phyloP scores from a whole-genome alignment of 2,329 filamentous ascomycete species.

The Biscogniauxia sp. region DNA sequence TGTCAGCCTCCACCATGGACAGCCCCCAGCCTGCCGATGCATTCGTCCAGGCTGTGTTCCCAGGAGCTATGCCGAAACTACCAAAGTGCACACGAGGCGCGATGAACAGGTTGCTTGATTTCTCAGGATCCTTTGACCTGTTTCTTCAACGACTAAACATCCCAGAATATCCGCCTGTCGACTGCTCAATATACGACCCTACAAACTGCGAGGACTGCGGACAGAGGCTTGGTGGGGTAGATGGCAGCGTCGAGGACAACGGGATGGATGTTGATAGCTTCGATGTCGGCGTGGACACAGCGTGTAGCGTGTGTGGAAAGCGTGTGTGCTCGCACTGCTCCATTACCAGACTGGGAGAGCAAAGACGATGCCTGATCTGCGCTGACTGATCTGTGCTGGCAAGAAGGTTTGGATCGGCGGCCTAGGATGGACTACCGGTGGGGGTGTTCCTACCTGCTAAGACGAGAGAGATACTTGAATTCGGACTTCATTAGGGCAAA shows the following conservation, averaged over 20 bases:
- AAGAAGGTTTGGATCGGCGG: slow-evolving; percentile 25
- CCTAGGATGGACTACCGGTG: neutral
- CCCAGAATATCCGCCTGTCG: slow-evolving; percentile 7
- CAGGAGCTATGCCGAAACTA: too few relatives aligned
- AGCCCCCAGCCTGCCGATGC: neutral
- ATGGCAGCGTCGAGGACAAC: slow-evolving; percentile 36
- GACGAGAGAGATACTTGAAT: neutral
- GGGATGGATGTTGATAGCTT: slow-evolving; percentile 39
- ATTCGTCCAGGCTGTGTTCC: neutral
- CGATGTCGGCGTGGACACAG: slow-evolving; percentile 35
- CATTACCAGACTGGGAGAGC: slow-evolving; percentile 54
- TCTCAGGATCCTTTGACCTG: too few relatives aligned
- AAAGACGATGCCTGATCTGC: slow-evolving; percentile 53
- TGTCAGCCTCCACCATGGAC: neutral
- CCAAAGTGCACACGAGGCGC: slow-evolving; percentile 14
- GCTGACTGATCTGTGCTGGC: slow-evolving; percentile 53
- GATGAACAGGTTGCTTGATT: slow-evolving; percentile 58
- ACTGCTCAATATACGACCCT: slow-evolving; percentile 22
- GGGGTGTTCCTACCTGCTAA: neutral
- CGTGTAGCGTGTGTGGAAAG: slow-evolving; percentile 52
- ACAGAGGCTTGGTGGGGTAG: slow-evolving; percentile 19
- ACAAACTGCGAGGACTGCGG: slow-evolving; percentile 56
- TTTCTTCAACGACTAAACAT: too few relatives aligned
- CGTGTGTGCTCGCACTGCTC: slow-evolving; percentile 59
- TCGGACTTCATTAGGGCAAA: neutral